These are phyloP conservation scores for Ustilago xerochloae DNA, from an alignment of 1,284 basidiomycete species.

Conservation along the genomic window DNA sequence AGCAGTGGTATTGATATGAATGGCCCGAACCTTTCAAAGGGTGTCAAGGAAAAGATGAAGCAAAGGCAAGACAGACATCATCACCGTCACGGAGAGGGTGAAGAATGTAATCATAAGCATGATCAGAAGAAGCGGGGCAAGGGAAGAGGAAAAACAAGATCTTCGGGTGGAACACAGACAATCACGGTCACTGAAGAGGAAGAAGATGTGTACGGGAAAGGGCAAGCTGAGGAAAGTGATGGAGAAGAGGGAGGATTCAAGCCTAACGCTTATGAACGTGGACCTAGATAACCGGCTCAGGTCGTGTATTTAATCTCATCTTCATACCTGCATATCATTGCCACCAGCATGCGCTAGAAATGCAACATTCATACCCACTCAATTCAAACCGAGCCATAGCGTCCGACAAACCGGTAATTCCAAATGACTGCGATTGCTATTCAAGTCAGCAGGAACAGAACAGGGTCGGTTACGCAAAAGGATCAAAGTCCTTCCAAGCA, in stretches of 20 bases:
- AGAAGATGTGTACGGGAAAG: neutral
- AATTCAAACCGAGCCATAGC: neutral
- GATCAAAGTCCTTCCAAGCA: constrained; percentile 59
- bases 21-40: constrained; percentile 3
- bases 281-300: constrained; percentile 3
- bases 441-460: neutral
- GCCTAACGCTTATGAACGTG: constrained; percentile 43
- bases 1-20: neutral
- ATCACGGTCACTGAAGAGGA: constrained; percentile 9
- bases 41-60: constrained; percentile 10
- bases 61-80: neutral
- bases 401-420: neutral
- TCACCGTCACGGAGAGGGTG: neutral
- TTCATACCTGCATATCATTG: neutral
- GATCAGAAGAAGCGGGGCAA: neutral
- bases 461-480: constrained; percentile 29
- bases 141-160: neutral
- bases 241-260: constrained; percentile 3
- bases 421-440: neutral
- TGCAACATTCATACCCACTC: neutral
- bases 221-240: neutral
- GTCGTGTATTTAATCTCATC: neutral
- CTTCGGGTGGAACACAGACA: constrained; percentile 16
- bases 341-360: neutral
- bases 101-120: neutral